Conservation (phyloP, 2,329 filamentous ascomycete genomes). For the Hymenoscyphus infarciens region DNA sequence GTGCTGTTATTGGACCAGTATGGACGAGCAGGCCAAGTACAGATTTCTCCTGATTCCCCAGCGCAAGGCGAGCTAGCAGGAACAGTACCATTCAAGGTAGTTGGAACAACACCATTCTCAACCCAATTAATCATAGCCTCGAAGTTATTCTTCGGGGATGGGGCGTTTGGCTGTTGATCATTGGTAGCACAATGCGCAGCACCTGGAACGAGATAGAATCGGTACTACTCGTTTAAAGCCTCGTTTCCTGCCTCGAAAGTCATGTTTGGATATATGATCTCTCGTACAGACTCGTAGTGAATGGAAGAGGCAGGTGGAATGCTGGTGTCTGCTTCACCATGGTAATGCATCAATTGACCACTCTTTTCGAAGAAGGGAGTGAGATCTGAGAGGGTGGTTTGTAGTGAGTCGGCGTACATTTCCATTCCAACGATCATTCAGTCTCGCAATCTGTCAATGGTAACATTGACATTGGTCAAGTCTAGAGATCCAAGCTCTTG, state of each 20-base stretch:
- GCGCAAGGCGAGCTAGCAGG: too few species aligned
- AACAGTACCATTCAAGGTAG: conserved; percentile 38
- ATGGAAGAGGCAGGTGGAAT: conserved; percentile 51
- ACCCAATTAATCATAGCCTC: conserved; percentile 67
- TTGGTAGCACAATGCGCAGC: conserved; percentile 50
- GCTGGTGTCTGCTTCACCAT: conserved; percentile 52
- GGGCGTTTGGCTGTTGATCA: conserved; percentile 39
- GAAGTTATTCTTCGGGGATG: conserved; percentile 50
- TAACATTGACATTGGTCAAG: conserved; percentile 46
- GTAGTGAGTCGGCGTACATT: conserved; percentile 47
- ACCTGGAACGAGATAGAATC: conserved; percentile 51
- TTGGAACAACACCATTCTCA: conserved; percentile 48
- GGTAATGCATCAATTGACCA: conserved; percentile 26
- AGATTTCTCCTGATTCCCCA: conserved; percentile 38
- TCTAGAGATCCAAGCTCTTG: conserved; percentile 42
- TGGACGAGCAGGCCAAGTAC: conserved; percentile 39
- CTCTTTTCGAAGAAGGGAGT: conserved; percentile 46
- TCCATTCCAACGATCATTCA: conserved; percentile 50
- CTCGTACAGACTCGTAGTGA: conserved; percentile 51
- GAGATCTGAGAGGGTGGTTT: conserved; percentile 52
- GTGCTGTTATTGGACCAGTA: conserved; percentile 30
- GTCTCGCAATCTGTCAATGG: conserved; percentile 51
- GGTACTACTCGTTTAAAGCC: conserved; percentile 51
- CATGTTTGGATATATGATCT: conserved; percentile 44
- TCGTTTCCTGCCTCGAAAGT: conserved; percentile 38